Evolutionary conservation across 129 eudicot species (phyloP), one percentile per base, ranked within the genome.

Genomic region (Heracleum sosnowskyi): DNA sequence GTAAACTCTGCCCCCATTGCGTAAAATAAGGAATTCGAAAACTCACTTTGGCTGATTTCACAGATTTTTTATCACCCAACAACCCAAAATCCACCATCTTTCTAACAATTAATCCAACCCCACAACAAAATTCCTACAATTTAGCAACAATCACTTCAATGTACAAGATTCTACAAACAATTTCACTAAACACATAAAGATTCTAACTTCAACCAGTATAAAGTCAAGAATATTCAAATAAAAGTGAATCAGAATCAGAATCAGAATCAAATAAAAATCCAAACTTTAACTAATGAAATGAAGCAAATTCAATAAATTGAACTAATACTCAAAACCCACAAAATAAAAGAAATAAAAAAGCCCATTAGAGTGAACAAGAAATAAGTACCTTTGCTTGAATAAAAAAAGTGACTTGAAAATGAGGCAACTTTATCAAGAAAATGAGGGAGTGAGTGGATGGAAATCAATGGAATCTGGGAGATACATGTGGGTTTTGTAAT

Each of bases 1-100:
- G 82, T 53, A 95, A 79, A 79, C 91, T 87, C 84, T 95, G 99
- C 5, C 99, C 99, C 99, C 99, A 95, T 22, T 92, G 91, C 77
- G 99, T 95, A 69, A 77, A 92, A 78, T 95, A 95, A 5, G 99
- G 99, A 72, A 95, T 91, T 74, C 91, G 87, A 77, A 95, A 95
- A 78, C 87, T 87, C 80, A 88, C 81, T 75, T 68, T 92, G 74
- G 84, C 92, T 36, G 96, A 89, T 78, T 80, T 86, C n/a, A 79
- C 20, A 40, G 87, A 79, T 87, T 88, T 91, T 77, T 84, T 88
- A 71, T 81, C 86, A 71, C 92, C 75, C 69, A 93, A 79, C 88
- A 91, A 79, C 53, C 92, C 93, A 83, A 85, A 79, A 80, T 85
- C 87, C 88, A 84, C 89, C 98, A 93, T 91, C 20, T 85, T 69